Evolutionary conservation across 2,329 filamentous ascomycete genomes (phyloP).

Genomic region (Aspergillus clavatus): DNA sequence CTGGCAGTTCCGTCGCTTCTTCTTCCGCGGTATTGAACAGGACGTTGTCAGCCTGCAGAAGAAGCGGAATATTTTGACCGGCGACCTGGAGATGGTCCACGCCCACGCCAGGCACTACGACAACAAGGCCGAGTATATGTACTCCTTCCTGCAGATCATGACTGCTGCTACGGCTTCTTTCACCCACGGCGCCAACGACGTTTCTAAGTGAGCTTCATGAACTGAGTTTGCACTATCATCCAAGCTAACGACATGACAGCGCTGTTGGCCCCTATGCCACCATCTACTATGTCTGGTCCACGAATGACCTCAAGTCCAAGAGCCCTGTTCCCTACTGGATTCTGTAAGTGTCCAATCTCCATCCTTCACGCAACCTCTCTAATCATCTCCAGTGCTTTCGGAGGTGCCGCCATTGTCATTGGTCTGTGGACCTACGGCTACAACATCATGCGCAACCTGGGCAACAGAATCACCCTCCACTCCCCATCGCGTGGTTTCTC

Average conservation of each 20-base stretch:
- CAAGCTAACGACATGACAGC: conserved; percentile 3
- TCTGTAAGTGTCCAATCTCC: conserved; percentile 5
- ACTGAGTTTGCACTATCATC: not conserved
- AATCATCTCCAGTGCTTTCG: conserved; percentile 10
- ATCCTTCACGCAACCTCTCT: too few relatives aligned
- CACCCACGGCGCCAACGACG: conserved; percentile 18
- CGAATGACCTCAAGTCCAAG: conserved; percentile 5
- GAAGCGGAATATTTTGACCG: conserved; percentile 13
- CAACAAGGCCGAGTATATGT: conserved; percentile 17
- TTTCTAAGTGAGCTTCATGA: conserved; percentile 12
- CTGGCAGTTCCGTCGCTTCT: conserved; percentile 11
- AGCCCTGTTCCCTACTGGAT: conserved; percentile 16
- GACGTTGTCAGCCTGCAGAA: conserved; percentile 14
- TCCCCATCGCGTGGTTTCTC: conserved; percentile 17
- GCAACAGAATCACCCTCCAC: conserved; percentile 17
- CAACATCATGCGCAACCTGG: conserved; percentile 19
- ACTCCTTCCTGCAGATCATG: conserved; percentile 16
- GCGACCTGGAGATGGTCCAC: conserved; percentile 15
- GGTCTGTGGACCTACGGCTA: conserved; percentile 20
- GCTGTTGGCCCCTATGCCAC: conserved; percentile 18
- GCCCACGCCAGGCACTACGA: conserved; percentile 14
- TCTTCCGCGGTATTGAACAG: conserved; percentile 16
- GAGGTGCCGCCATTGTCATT: conserved; percentile 12
- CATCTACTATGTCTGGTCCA: conserved; percentile 15
- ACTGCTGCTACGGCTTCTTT: conserved; percentile 15